Evolutionary conservation across 2,329 filamentous ascomycete genomes (phyloP).

Genomic region (Scleromitrula shiraiana): DNA sequence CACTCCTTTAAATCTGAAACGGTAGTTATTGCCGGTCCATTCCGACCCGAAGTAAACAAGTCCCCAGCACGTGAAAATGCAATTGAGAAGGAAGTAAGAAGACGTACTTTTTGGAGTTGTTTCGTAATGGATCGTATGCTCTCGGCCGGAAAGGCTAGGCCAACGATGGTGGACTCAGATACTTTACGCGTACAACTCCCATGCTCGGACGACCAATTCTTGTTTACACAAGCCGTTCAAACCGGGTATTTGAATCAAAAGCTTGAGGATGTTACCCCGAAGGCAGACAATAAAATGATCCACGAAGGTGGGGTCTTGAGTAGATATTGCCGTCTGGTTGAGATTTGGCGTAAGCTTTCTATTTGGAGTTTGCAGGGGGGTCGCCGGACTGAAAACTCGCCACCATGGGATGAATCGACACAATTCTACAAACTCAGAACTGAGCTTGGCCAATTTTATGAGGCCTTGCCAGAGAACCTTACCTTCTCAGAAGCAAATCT

Average conservation of each 20-base stretch:
- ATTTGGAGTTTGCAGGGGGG: slow-evolving; percentile 46
- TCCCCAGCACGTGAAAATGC: slow-evolving; percentile 32
- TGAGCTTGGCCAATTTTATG: slow-evolving; percentile 45
- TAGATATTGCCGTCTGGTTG: slow-evolving; percentile 47
- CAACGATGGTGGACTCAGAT: slow-evolving; percentile 49
- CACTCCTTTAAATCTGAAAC: slow-evolving; percentile 17
- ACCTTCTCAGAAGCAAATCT: slow-evolving; percentile 54
- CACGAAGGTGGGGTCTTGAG: slow-evolving; percentile 33
- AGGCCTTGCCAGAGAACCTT: slow-evolving; percentile 43
- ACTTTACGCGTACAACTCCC: slow-evolving; percentile 59
- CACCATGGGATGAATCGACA: slow-evolving; percentile 52
- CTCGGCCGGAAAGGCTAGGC: slow-evolving; percentile 53
- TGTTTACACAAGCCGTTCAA: slow-evolving; percentile 49
- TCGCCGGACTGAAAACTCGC: slow-evolving; percentile 40
- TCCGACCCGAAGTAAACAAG: slow-evolving; percentile 6
- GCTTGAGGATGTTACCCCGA: slow-evolving; percentile 37
- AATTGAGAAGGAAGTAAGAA: slow-evolving; percentile 53
- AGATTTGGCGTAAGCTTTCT: slow-evolving; percentile 52
- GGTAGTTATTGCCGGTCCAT: slow-evolving; percentile 26
- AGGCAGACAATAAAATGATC: slow-evolving; percentile 25
- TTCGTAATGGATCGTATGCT: slow-evolving; percentile 65
- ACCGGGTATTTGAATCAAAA: slow-evolving; percentile 40
- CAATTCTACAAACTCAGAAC: slow-evolving; percentile 46
- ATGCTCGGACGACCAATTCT: slow-evolving; percentile 57
- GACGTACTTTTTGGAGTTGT: slow-evolving; percentile 68